Evolutionary conservation across 306 rosid genomes (phyloP), one percentile per base, ranked within the genome.

Genomic region (Ziziphus jujuba): DNA sequence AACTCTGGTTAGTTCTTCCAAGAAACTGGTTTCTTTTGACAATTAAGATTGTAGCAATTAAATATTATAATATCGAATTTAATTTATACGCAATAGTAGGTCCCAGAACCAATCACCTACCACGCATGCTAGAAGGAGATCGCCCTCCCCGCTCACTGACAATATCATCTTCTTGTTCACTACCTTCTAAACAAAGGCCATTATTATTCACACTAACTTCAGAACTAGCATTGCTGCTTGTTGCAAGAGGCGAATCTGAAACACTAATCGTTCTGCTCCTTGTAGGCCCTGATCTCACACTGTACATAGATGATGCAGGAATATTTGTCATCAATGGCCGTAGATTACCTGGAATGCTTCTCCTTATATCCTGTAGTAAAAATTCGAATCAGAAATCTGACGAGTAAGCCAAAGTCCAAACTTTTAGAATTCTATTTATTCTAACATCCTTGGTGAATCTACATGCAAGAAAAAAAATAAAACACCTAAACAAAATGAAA

Each of bases 241-340:
- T 89, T 63, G 96, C 95, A 59, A 85, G 92, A 58, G 98, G 98
- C 33, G 98, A 92, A 69, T 84, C 96, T 6, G 92, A 89, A 71
- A 87, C 85, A 58, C 96, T 87, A 61, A 92, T 53, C 36, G 95
- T 82, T 82, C 91, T 86, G 80, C 96, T 84, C 72, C 91, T 89
- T 20, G 84, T 82, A 60, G 95, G 80, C 66, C 96, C 96, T 28
- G 96, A 87, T 76, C 98, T 82, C 83, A 92, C 95, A 31, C 96
- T 92, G 72, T 89, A 89, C 96, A 92, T 82, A 34, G 98, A 89
- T 52, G 98, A 92, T 66, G 98, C 96, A 31, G 98, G 98, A 75
- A 92, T 92, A 75, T 92, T 92, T 79, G 96, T 89, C 96, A 92
- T 92, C 72, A 89, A 75, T 17, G 98, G 98, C 66, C 98, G 87